These are phyloP conservation scores for Aspergillus tubingensis DNA, from an alignment of 2,329 filamentous ascomycete species.

Conservation along the genomic window DNA sequence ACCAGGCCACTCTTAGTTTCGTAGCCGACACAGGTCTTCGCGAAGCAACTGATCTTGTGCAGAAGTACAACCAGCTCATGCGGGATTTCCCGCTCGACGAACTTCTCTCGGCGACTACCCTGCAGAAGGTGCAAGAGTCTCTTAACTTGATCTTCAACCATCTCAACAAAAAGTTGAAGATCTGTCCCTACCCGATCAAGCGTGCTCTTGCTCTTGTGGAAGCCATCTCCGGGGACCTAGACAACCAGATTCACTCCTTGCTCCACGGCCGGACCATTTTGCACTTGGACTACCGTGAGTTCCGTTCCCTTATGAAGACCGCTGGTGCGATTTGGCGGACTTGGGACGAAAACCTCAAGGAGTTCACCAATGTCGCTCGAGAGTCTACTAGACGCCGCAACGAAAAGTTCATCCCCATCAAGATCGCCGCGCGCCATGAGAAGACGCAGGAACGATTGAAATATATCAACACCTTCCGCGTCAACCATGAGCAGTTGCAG, in stretches of 20 bases:
- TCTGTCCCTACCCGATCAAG: constrained; percentile 92
- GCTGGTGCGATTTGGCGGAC: constrained; percentile 83
- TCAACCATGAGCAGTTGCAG: constrained; percentile 97
- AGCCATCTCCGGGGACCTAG: constrained; percentile 90
- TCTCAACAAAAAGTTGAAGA: constrained; percentile 95
- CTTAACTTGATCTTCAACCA: constrained; percentile 88
- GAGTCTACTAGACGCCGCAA: constrained; percentile 91
- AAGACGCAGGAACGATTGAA: constrained; percentile 88
- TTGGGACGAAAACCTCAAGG: constrained; percentile 96
- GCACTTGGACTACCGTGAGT: constrained; percentile 89
- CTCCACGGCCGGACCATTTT: constrained; percentile 86
- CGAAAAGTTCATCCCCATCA: constrained; percentile 98
- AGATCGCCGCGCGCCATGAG: constrained; percentile 83
- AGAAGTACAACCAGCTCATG: constrained; percentile 99
- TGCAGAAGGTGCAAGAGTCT: constrained; percentile 85
- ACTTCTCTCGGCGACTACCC: constrained; percentile 83
- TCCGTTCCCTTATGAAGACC: constrained; percentile 78
- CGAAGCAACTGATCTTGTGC: constrained; percentile 92
- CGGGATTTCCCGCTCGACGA: constrained; percentile 96
- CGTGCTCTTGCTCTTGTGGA: constrained; percentile 92
- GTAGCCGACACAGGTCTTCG: constrained; percentile 93
- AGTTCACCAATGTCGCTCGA: constrained; percentile 95
- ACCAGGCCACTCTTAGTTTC: constrained; percentile 96
- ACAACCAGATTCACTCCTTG: constrained; percentile 80
- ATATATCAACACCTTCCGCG: constrained; percentile 91